Base-by-base conservation (phyloP, 2,329 filamentous ascomycete genomes). In the Chalaropsis thielavioides region DNA sequence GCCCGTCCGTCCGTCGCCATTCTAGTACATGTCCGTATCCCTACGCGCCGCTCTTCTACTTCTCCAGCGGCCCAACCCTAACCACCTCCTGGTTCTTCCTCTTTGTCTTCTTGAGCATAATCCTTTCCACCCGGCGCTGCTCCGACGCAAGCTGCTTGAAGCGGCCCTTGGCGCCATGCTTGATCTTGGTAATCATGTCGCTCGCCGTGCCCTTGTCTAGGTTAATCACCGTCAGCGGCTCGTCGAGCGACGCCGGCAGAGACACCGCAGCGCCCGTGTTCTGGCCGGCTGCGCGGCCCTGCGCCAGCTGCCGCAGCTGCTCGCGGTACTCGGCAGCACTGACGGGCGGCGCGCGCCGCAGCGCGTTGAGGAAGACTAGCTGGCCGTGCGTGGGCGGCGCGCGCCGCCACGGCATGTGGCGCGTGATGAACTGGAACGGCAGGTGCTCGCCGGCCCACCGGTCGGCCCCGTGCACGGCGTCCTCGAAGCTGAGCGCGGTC, bases 141-240 rank as follows among this genome's bases (percentile, higher is more conserved):
- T 79, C 76, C 0, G 75, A 77, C 70, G 81, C 78, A 66, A 82
- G 74, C 41, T 71, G 78, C 31, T 78, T 76, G 72, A 81, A 90
- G 76, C 76, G 83, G 68, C 75, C 88, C 73, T 78, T 83, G 0
- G 89, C 90, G 0, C 92, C 92, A 72, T 94, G 88, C 73, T 87
- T 92, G 68, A 96, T 72, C 74, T 95, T 95, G 7, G 90, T 95
- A 69, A 97, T 95, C 87, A 95, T 92, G 72, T 96, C 92, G 3
- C 81, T 81, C 3, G 91, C 92, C 72, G 84, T 84, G 7, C 92
- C 92, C 71, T 92, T 94, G 15, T 82, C 91, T 66, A 95, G 70
- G 35, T 85, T 80, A 0, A 76, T 75, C 0, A 75, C 69, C 1
- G 76, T 79, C 62, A 91, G 71, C 63, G 81, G 76, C 35, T 84